Conservation (phyloP, 305 asterid species). For the Plantago lanceolata region DNA sequence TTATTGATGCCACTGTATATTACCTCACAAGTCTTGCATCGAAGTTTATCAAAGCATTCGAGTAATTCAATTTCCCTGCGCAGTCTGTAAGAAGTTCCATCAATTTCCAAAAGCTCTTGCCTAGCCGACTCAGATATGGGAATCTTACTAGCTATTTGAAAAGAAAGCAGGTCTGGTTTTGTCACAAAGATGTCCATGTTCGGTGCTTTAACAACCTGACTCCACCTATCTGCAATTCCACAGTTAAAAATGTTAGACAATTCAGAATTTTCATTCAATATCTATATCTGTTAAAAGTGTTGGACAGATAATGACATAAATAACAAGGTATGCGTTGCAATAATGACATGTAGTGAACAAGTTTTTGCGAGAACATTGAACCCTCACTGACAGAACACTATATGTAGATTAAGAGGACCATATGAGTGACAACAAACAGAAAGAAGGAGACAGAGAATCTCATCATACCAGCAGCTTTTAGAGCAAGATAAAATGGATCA, state of each 20-base stretch:
- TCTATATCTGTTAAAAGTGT: conserved; percentile 9
- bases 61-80: conserved; percentile 86
- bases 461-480: conserved; percentile 74
- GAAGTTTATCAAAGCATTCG: conserved; percentile 75
- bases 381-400: not conserved
- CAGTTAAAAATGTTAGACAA: conserved; percentile 17
- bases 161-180: conserved; percentile 91
- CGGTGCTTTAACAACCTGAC: conserved; percentile 73
- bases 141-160: conserved; percentile 89
- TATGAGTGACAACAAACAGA: conserved; percentile 1
- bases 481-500: conserved; percentile 80
- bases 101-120: conserved; percentile 96
- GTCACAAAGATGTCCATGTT: conserved; percentile 63
- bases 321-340: too few relatives aligned
- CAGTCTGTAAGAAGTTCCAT: conserved; percentile 85
- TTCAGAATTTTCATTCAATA: conserved; percentile 10
- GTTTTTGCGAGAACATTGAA: conserved; percentile 4
- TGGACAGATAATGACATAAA: too few relatives aligned
- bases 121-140: conserved; percentile 85
- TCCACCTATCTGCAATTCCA: conserved; percentile 79
- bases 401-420: not conserved
- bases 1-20: not conserved
- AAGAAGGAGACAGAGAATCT: conserved; percentile 11
- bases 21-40: conserved; percentile 85
- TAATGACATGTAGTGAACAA: conserved; percentile 1